These are phyloP conservation scores for Leccinum glutinopallens DNA, from an alignment of 1,284 basidiomycete species.

Conservation along the genomic window DNA sequence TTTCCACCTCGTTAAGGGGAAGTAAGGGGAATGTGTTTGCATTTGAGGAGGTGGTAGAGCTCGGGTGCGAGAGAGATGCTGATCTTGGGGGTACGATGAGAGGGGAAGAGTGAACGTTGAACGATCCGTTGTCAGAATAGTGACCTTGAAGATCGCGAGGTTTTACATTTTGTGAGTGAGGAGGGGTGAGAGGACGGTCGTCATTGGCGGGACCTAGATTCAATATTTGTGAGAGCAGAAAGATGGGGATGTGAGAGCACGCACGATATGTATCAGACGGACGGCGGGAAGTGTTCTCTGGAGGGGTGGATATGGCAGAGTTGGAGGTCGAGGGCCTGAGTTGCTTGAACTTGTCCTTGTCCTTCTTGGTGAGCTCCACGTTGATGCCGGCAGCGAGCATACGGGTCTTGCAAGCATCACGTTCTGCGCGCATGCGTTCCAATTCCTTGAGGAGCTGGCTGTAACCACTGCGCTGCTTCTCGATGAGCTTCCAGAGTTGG, in stretches of 20 bases:
- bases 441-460: constrained; percentile 75
- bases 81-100: constrained; percentile 47
- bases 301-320: constrained; percentile 35
- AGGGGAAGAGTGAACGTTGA: constrained; percentile 34
- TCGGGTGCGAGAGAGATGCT: constrained; percentile 34
- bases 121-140: constrained; percentile 25
- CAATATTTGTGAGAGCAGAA: constrained; percentile 20
- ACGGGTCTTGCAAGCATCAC: constrained; percentile 66
- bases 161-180: constrained; percentile 42
- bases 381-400: constrained; percentile 44
- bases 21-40: constrained; percentile 29
- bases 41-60: constrained; percentile 29
- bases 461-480: constrained; percentile 79
- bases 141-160: constrained; percentile 33
- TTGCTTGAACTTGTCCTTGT: constrained; percentile 35
- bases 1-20: constrained; percentile 20
- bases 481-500: constrained; percentile 90
- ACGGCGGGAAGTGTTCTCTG: constrained; percentile 6
- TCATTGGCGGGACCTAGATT: constrained; percentile 26
- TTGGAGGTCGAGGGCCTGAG: constrained; percentile 30
- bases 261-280: constrained; percentile 2
- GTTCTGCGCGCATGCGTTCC: constrained; percentile 77
- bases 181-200: constrained; percentile 36
- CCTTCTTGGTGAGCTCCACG: constrained; percentile 32
- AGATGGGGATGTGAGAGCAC: constrained; percentile 28